Evolutionary conservation across 108 stramenopile species (phyloP).

Genomic region (Asterionellopsis glacialis): DNA sequence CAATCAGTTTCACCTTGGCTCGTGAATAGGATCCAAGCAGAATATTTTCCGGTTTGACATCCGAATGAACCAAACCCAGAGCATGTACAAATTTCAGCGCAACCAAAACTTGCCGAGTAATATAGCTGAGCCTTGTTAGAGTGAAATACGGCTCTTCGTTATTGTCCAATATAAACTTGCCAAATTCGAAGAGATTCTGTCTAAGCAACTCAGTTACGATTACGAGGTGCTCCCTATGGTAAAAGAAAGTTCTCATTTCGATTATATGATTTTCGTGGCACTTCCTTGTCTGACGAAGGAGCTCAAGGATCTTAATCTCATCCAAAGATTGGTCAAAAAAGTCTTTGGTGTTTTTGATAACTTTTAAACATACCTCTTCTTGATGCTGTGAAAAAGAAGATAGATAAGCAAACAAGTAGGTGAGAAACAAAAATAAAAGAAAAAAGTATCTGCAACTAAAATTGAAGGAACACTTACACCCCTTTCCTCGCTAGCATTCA

Average conservation of each 20-base stretch:
- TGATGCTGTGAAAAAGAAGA: conserved; percentile 35
- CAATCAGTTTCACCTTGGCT: conserved; percentile 93
- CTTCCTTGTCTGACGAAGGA: conserved; percentile 79
- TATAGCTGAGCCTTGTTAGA: conserved; percentile 71
- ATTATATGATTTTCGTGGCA: conserved; percentile 81
- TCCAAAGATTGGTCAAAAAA: conserved; percentile 98
- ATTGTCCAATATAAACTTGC: conserved; percentile 78
- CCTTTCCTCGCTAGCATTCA: conserved; percentile 60
- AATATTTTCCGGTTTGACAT: conserved; percentile 99
- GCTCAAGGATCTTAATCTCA: conserved; percentile 94
- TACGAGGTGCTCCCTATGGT: conserved; percentile 95
- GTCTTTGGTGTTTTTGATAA: conserved; percentile 99
- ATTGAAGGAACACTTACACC: neutral
- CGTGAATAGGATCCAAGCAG: conserved; percentile 77
- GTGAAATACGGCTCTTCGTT: conserved; percentile 90
- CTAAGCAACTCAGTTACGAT: conserved; percentile 95
- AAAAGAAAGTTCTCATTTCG: conserved; percentile 92
- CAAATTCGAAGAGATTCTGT: conserved; percentile 96
- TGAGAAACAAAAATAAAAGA: no score
- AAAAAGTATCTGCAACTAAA: neutral
- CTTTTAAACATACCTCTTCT: conserved; percentile 91
- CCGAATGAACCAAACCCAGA: conserved; percentile 93
- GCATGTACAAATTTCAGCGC: conserved; percentile 91
- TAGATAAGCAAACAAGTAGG: neutral
- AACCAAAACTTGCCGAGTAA: conserved; percentile 81